These are phyloP conservation scores for Nakataea oryzae DNA, from an alignment of 2,329 filamentous ascomycete species.

Conservation along the genomic window DNA sequence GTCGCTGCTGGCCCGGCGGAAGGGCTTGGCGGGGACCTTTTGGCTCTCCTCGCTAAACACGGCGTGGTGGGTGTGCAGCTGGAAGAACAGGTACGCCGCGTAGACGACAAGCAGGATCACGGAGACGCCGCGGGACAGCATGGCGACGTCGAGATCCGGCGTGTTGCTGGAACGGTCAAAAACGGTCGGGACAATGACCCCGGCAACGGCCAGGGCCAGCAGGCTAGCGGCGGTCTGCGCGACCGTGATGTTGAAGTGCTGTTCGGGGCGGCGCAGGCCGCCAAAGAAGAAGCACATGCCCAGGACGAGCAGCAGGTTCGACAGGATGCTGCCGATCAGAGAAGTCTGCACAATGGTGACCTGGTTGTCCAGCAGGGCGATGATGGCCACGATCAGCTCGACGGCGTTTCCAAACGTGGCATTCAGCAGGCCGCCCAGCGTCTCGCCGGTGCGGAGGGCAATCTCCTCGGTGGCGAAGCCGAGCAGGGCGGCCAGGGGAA, in stretches of 20 bases:
- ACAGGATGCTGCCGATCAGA: conserved; percentile 82
- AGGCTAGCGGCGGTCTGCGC: conserved; percentile 81
- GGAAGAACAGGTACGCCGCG: conserved; percentile 75
- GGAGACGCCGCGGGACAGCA: conserved; percentile 61
- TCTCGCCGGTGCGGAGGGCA: conserved; percentile 69
- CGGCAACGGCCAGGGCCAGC: conserved; percentile 62
- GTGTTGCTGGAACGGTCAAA: conserved; percentile 49
- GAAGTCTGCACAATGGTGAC: conserved; percentile 84
- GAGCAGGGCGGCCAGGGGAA: conserved; percentile 72
- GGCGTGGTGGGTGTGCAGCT: conserved; percentile 71
- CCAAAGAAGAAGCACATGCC: conserved; percentile 91
- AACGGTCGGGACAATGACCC: conserved; percentile 81
- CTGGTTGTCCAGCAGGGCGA: conserved; percentile 63
- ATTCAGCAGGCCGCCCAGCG: conserved; percentile 76
- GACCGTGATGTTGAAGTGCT: conserved; percentile 86
- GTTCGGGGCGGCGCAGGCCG: conserved; percentile 66
- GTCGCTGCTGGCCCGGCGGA: conserved; percentile 18
- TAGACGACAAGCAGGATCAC: conserved; percentile 81
- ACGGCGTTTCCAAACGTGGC: conserved; percentile 72
- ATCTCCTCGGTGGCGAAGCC: conserved; percentile 83
- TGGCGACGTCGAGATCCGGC: conserved; percentile 38
- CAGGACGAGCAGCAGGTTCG: conserved; percentile 79
- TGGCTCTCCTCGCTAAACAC: conserved; percentile 74
- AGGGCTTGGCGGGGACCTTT: conserved; percentile 58
- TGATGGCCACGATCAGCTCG: conserved; percentile 77